These are phyloP conservation scores for Aeschynomene evenia DNA, from an alignment of 306 rosid genomes.

Conservation along the genomic window DNA sequence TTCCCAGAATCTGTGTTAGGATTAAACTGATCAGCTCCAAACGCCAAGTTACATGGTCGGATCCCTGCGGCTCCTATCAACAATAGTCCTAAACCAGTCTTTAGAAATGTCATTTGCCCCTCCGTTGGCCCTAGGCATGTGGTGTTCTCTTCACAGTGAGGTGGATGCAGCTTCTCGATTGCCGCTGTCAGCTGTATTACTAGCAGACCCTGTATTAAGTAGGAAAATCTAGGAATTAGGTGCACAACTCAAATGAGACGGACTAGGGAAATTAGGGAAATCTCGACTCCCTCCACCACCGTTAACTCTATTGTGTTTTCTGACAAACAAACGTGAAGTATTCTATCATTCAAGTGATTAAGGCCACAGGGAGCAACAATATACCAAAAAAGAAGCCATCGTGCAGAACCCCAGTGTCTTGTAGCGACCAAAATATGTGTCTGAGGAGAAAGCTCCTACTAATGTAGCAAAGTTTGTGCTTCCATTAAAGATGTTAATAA, in stretches of 20 bases:
- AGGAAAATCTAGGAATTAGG: constrained; percentile 29
- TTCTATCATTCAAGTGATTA: background rate
- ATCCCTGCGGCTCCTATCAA: constrained; percentile 72
- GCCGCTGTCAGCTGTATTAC: constrained; percentile 79
- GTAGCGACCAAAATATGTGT: constrained; percentile 66
- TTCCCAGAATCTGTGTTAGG: constrained; percentile 76
- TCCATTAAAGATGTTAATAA: constrained; percentile 62
- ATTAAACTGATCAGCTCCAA: constrained; percentile 85
- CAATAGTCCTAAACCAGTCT: constrained; percentile 54
- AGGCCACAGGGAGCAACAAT: background rate
- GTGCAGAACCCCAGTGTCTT: constrained; percentile 63
- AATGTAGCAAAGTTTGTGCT: constrained; percentile 68
- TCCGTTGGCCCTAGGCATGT: constrained; percentile 64
- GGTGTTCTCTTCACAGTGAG: constrained; percentile 41
- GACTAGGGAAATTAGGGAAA: too few species aligned
- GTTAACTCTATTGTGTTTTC: background rate
- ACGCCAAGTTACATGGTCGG: constrained; percentile 83
- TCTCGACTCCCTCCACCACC: too few species aligned
- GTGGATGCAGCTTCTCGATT: constrained; percentile 69
- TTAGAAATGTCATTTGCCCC: constrained; percentile 61
- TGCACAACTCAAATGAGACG: background rate
- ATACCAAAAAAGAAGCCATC: constrained; percentile 64
- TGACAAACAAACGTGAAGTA: constrained; percentile 15
- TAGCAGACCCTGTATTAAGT: constrained; percentile 58
- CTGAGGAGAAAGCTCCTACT: constrained; percentile 67